These are phyloP conservation scores for Gelatoporia subvermispora DNA, from an alignment of 768 basidiomycete genomes.

Conservation along the genomic window DNA sequence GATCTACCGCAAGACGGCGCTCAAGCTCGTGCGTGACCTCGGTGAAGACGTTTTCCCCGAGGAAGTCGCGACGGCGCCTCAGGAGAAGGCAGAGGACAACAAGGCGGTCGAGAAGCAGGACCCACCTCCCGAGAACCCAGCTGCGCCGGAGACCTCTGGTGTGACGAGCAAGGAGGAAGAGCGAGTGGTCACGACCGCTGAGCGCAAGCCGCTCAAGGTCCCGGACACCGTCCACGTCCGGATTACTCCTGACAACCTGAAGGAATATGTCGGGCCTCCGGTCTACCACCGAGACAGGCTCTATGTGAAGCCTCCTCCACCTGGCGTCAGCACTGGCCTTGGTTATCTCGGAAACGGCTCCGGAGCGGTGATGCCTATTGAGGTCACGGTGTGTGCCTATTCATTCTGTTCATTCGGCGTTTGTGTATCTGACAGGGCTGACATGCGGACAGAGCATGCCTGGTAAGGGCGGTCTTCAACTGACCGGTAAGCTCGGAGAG, in stretches of 20 bases:
- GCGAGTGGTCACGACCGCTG: constrained; percentile 67
- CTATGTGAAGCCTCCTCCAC: constrained; percentile 75
- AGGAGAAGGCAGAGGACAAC: constrained; percentile 9
- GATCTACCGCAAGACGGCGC: constrained; percentile 96
- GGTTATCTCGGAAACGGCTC: constrained; percentile 96
- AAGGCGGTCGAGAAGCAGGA: constrained; percentile 50
- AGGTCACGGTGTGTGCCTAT: constrained; percentile 70
- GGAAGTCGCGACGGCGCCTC: constrained; percentile 14
- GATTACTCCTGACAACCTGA: constrained; percentile 83
- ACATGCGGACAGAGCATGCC: constrained; percentile 75
- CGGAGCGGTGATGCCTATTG: constrained; percentile 95
- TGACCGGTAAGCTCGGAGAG: constrained; percentile 97
- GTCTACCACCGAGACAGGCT: constrained; percentile 93
- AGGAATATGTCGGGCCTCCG: constrained; percentile 95
- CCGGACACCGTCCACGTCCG: constrained; percentile 74
- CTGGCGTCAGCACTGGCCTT: constrained; percentile 91
- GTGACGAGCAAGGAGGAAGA: constrained; percentile 24
- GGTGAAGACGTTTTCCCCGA: constrained; percentile 82
- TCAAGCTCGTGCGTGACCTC: constrained; percentile 85
- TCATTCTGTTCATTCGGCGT: neutral
- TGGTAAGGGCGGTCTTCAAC: constrained; percentile 85
- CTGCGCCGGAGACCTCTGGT: constrained; percentile 21
- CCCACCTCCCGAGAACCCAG: constrained; percentile 37
- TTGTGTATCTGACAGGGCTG: neutral
- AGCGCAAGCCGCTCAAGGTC: constrained; percentile 76